Conservation (phyloP, 805 yeast species). For the Wickerhamiella kazuoi region DNA sequence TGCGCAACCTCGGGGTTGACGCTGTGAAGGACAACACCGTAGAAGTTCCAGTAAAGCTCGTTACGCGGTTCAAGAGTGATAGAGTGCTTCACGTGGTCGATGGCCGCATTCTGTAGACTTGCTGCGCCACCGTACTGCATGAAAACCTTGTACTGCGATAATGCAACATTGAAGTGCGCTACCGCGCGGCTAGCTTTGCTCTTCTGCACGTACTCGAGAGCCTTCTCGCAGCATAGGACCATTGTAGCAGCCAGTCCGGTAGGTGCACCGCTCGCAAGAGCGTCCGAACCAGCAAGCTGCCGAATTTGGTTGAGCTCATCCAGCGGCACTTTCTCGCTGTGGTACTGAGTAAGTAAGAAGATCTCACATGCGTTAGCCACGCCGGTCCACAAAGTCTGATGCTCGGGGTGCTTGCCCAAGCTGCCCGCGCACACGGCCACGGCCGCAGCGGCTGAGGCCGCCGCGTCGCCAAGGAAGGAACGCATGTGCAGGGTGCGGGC, state of each 20-base stretch:
- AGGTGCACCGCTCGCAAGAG: background rate
- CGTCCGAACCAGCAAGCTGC: slow-evolving; percentile 9
- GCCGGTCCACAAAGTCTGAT: slow-evolving; percentile 45
- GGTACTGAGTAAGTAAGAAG: slow-evolving; percentile 38
- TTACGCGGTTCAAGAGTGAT: slow-evolving; percentile 55
- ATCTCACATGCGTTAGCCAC: slow-evolving; percentile 40
- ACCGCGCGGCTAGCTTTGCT: slow-evolving; percentile 18
- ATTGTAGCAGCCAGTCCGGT: background rate
- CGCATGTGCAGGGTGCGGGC: slow-evolving; percentile 33
- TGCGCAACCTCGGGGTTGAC: slow-evolving; percentile 61
- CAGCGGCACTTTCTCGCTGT: slow-evolving; percentile 33
- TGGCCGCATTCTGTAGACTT: slow-evolving; percentile 32
- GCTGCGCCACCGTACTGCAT: slow-evolving; percentile 12
- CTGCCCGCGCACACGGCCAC: slow-evolving; percentile 28
- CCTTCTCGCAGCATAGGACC: background rate
- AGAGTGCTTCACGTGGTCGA: slow-evolving; percentile 43
- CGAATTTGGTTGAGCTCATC: slow-evolving; percentile 18
- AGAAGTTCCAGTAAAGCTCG: slow-evolving; percentile 59
- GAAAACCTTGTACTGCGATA: slow-evolving; percentile 36
- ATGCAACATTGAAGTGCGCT: slow-evolving; percentile 52
- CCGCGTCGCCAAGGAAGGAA: slow-evolving; percentile 55
- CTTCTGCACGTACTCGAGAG: background rate
- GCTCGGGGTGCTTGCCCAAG: slow-evolving; percentile 20
- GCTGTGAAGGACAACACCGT: slow-evolving; percentile 59
- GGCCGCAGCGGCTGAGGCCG: slow-evolving; percentile 29